Conservation (phyloP, 2,329 filamentous ascomycete genomes). For the Botryotinia convoluta region DNA sequence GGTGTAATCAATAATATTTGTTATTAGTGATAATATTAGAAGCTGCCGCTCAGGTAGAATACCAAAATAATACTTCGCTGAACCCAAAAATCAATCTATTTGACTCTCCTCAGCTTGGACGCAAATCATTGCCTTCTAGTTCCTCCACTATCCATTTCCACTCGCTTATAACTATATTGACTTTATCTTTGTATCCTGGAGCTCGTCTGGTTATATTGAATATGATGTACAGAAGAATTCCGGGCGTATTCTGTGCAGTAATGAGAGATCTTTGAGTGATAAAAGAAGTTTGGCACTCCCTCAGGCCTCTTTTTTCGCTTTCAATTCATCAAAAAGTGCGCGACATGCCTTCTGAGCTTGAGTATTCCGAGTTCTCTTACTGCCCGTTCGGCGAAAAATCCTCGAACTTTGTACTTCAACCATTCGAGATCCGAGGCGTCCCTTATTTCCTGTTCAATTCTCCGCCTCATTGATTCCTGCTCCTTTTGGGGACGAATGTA, state of each 20-base stretch:
- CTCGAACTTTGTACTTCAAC: neutral
- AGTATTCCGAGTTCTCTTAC: neutral
- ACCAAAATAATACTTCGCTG: neutral
- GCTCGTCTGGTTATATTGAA: neutral
- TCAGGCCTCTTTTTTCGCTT: neutral
- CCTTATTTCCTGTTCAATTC: neutral
- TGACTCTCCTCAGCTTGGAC: neutral
- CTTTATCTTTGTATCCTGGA: neutral
- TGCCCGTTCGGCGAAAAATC: neutral
- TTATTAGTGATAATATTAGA: neutral
- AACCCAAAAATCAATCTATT: neutral
- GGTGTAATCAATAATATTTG: neutral
- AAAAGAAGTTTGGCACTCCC: neutral
- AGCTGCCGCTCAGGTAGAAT: neutral
- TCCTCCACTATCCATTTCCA: neutral
- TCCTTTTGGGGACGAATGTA: neutral
- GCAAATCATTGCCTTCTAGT: neutral
- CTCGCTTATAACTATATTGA: neutral
- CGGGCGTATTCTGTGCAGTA: neutral
- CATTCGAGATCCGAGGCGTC: neutral
- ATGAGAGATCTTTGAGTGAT: neutral
- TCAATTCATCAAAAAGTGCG: neutral
- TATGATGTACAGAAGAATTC: neutral
- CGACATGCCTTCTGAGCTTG: neutral
- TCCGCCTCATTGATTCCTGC: neutral